Conservation (phyloP, 768 basidiomycete genomes). For the Rhizopogon vinicolor region DNA sequence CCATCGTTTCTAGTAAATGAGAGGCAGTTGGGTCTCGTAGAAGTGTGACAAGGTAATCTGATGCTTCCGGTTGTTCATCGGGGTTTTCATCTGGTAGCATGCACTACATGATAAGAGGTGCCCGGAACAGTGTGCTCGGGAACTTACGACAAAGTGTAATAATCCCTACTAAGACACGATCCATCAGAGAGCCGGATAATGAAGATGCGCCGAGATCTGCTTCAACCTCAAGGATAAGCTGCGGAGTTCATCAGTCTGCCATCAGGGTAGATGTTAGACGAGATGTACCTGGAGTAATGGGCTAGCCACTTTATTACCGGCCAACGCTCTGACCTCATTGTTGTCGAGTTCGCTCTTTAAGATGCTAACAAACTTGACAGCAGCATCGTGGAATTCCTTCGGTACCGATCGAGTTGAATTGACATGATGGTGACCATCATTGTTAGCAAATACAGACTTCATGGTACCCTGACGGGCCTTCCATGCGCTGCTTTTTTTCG, state of each 20-base stretch:
- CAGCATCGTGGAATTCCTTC: conserved; percentile 42
- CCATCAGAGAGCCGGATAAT: conserved; percentile 70
- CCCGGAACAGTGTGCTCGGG: background rate
- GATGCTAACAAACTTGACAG: conserved; percentile 41
- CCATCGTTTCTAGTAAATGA: conserved; percentile 81
- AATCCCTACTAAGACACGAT: conserved; percentile 71
- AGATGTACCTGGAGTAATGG: conserved; percentile 63
- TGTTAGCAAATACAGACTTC: conserved; percentile 67
- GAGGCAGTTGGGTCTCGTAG: conserved; percentile 86
- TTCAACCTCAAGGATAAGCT: conserved; percentile 86
- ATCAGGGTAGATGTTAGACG: conserved; percentile 4
- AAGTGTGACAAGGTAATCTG: conserved; percentile 78
- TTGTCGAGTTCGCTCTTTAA: conserved; percentile 50
- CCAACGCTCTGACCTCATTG: conserved; percentile 76
- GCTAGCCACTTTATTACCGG: conserved; percentile 71
- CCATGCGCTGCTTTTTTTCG: conserved; percentile 81
- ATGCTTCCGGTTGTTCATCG: conserved; percentile 39
- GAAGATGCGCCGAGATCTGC: conserved; percentile 57
- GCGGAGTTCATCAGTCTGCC: conserved; percentile 8
- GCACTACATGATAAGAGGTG: conserved; percentile 2
- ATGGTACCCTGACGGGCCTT: conserved; percentile 77
- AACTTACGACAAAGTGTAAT: conserved; percentile 61
- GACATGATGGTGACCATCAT: conserved; percentile 32
- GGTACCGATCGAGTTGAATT: conserved; percentile 30
- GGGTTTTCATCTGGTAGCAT: conserved; percentile 34